Base-by-base conservation (phyloP, 345 rosid species). In the Brassica nigra region DNA sequence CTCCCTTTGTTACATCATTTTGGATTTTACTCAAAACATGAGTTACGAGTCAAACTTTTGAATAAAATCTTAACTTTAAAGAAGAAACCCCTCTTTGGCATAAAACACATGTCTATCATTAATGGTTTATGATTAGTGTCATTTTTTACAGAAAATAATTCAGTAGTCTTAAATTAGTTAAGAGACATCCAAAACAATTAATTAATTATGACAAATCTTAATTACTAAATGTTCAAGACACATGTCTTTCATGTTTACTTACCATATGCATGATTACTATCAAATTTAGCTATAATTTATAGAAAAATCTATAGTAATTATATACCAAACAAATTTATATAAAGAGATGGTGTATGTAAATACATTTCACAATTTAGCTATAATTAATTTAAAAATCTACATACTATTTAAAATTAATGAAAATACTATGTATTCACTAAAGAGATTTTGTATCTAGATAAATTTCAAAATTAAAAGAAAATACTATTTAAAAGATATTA, bases 81-180 rank as follows among this genome's bases (percentile, higher is more conserved):
- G 14, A 20, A 18, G 58, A 77, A 31, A 23, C 54, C 6, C 7
- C 16, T 8, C 74, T 61, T 47, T 62, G 63, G 70, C 63, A 31
- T 61, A 62, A 9, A 69, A 8, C 75, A 33, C 55, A 77, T 70
- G 80, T 7, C 65, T 70, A 64, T 5, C 71, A 63, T 5, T 36
- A 31, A 70, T 70, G 39, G 18, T 33, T 66, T 47, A 31, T 69
- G 37, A n/a, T 47, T 14, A 16, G 15, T 76, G 74, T 70, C 10
- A 3, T 61, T 61, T 76, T 52, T 18, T 18, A 39, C 33, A 10
- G 65, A 11, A 28, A 61, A 28, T 1, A 61, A 28, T 15, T 2
- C 11, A 61, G 44, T 28, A 61, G 52, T 76, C 62, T 69, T 29
- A 8, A 69, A 30, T 49, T 30, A 1, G 59, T 12, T 5, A 12